These are phyloP conservation scores for Fusarium sp. DNA, from an alignment of 2,329 filamentous ascomycete species.

Conservation along the genomic window DNA sequence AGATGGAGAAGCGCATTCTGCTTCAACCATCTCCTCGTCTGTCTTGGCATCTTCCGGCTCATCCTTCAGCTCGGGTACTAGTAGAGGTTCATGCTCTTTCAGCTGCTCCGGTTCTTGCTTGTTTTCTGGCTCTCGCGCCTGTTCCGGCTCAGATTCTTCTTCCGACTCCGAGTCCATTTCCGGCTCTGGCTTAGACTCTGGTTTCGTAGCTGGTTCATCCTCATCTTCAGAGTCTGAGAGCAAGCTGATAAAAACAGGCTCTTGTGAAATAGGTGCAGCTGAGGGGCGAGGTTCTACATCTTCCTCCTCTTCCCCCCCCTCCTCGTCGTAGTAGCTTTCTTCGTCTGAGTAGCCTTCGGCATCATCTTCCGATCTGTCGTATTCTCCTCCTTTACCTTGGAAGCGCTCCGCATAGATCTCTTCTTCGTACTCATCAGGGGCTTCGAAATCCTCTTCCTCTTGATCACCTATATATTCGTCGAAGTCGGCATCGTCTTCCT, in stretches of 20 bases:
- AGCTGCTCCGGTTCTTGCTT: background rate
- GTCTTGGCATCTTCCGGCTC: background rate
- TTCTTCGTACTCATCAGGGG: constrained; percentile 37
- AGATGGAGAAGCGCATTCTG: background rate
- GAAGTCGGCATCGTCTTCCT: constrained; percentile 38
- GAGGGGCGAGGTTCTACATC: constrained; percentile 28
- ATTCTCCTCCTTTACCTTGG: constrained; percentile 28
- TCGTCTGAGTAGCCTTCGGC: constrained; percentile 42
- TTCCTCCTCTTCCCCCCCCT: constrained; percentile 27
- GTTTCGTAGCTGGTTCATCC: constrained; percentile 41
- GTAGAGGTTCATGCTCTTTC: background rate
- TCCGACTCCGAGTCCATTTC: background rate
- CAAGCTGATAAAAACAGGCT: constrained; percentile 57
- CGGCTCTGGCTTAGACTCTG: constrained; percentile 2
- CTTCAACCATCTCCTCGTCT: constrained; percentile 10
- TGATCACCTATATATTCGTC: constrained; percentile 44
- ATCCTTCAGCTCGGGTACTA: background rate
- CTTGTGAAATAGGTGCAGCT: constrained; percentile 35
- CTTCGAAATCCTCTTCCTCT: constrained; percentile 28
- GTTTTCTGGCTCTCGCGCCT: background rate
- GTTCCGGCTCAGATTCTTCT: background rate
- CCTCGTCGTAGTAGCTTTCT: constrained; percentile 41
- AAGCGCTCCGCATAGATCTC: constrained; percentile 39
- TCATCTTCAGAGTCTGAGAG: constrained; percentile 59
- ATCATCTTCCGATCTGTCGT: constrained; percentile 45